phyloP scores from a whole-genome alignment of 202 grass and related monocot species.

The Hordeum pubiflorum region DNA sequence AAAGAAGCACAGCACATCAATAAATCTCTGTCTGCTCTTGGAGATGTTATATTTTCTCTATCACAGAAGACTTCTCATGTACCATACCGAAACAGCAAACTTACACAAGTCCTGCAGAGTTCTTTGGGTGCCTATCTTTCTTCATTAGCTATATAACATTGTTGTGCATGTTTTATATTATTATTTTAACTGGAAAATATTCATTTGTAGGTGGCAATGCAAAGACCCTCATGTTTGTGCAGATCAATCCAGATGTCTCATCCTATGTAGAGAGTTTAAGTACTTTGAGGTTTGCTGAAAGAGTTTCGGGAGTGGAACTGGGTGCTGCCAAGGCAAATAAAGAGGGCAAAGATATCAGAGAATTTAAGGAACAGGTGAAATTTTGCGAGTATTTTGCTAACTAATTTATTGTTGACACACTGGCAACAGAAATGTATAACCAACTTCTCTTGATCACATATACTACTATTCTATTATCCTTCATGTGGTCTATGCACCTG shows the following conservation, averaged over 20 bases:
- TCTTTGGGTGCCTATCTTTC: conserved; percentile 60
- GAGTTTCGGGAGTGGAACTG: conserved; percentile 78
- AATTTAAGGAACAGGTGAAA: conserved; percentile 70
- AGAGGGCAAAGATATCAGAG: conserved; percentile 83
- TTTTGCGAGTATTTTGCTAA: not conserved
- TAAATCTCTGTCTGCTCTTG: conserved; percentile 90
- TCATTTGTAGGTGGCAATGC: conserved; percentile 72
- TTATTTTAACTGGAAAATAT: not conserved
- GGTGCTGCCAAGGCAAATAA: conserved; percentile 72
- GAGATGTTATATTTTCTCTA: conserved; percentile 91
- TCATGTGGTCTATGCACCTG: not conserved
- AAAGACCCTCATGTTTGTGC: conserved; percentile 91
- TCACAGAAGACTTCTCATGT: conserved; percentile 77
- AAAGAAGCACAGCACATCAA: conserved; percentile 96
- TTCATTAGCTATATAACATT: not conserved
- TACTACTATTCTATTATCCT: not conserved
- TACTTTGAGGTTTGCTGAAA: conserved; percentile 94
- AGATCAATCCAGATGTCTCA: conserved; percentile 67
- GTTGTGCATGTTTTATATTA: not conserved
- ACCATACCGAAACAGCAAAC: conserved; percentile 94
- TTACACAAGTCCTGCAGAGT: conserved; percentile 90
- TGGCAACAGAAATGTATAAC: not conserved
- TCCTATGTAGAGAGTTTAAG: conserved; percentile 74
- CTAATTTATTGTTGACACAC: not conserved
- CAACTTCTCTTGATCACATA: not conserved